A percentile compares a stretch with the other conserved stretches of the same genome.
phyloP scores from a whole-genome alignment of 345 rosid genomes.

The Murraya paniculata region DNA sequence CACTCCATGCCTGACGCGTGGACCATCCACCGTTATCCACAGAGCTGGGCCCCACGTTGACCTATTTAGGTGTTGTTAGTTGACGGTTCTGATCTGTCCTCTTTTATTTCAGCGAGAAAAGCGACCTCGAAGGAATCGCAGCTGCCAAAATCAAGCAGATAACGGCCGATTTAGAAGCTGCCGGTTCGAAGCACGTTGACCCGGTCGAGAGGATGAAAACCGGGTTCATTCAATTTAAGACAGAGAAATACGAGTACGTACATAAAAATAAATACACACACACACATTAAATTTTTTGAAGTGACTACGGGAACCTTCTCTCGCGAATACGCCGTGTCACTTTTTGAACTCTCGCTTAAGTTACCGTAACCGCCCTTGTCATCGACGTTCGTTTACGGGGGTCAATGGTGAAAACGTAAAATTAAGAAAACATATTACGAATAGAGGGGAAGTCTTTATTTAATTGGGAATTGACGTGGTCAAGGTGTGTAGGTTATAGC shows the following conservation, averaged over 20 bases:
- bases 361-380: not conserved
- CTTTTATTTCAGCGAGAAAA: slow-evolving; percentile 46
- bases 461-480: not conserved
- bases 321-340: slow-evolving; percentile 7
- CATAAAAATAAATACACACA: too few relatives aligned
- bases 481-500: not conserved
- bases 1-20: not conserved
- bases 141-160: slow-evolving; percentile 78
- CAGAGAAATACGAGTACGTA: slow-evolving; percentile 72
- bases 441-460: not conserved
- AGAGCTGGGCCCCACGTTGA: slow-evolving; percentile 8
- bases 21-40: not conserved
- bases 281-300: not conserved
- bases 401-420: not conserved
- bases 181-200: slow-evolving; percentile 39
- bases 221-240: slow-evolving; percentile 79
- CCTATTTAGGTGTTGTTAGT: not conserved
- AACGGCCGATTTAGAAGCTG: slow-evolving; percentile 66
- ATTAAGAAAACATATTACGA: not conserved
- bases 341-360: not conserved
- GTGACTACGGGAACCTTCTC: not conserved
- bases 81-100: slow-evolving; percentile 14
- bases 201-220: slow-evolving; percentile 56
- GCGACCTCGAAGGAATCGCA: slow-evolving; percentile 65
- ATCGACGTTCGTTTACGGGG: too few relatives aligned